phyloP scores from a whole-genome alignment of 148 eudicot genomes.

The Dianthus caryophyllus region DNA sequence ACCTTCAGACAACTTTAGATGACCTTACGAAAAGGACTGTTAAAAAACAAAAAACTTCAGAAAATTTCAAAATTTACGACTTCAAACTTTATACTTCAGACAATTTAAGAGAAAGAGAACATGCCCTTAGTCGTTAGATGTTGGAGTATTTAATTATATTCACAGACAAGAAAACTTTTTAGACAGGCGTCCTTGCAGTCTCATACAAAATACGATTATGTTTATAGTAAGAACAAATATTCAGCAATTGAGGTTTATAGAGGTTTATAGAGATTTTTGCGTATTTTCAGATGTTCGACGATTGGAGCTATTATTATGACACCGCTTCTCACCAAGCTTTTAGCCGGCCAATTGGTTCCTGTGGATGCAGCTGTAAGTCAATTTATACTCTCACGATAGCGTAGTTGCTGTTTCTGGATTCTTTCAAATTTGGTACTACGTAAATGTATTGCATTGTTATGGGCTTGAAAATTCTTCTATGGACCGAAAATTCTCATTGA shows the following conservation, averaged over 20 bases:
- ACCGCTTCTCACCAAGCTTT: slow-evolving; percentile 93
- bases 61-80: too few relatives aligned
- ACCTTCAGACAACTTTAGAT: too few relatives aligned
- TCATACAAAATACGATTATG: background rate
- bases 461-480: background rate
- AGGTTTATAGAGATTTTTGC: slow-evolving; percentile 1
- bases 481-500: background rate
- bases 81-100: too few relatives aligned
- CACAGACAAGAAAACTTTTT: slow-evolving; percentile 6
- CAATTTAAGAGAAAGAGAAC: too few relatives aligned
- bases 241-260: background rate
- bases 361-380: slow-evolving; percentile 95
- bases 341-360: slow-evolving; percentile 97
- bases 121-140: too few relatives aligned
- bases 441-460: background rate
- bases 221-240: background rate
- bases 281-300: slow-evolving; percentile 74
- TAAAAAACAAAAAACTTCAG: too few relatives aligned
- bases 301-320: slow-evolving; percentile 97
- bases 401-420: background rate
- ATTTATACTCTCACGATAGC: background rate
- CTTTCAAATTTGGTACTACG: background rate
- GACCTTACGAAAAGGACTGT: too few relatives aligned
- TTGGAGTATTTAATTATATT: slow-evolving; percentile 13
- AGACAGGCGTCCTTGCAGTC: background rate